Conservation (phyloP, 306 rosid genomes). For the Corylus heterophylla region DNA sequence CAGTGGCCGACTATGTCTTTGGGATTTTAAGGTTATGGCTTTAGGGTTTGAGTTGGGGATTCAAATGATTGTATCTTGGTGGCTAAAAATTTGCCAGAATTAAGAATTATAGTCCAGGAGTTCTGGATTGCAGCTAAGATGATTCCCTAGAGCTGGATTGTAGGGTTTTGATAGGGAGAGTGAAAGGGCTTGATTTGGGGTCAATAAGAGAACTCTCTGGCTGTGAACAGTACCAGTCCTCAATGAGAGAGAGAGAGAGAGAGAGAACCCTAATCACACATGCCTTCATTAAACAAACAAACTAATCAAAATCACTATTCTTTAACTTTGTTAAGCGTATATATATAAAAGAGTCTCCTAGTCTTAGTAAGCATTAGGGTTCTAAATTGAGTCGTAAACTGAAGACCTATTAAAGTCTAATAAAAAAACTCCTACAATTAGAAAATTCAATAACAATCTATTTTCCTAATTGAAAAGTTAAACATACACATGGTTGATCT, state of each 20-base stretch:
- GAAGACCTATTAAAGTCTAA: background rate
- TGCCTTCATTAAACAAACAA: background rate
- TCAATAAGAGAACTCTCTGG: too few relatives aligned
- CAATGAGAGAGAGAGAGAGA: background rate
- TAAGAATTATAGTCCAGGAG: background rate
- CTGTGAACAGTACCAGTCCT: background rate
- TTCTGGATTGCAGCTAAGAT: background rate
- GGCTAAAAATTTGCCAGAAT: background rate
- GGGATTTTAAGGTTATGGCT: background rate
- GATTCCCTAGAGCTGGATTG: background rate
- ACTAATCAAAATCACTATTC: too few relatives aligned
- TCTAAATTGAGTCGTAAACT: background rate
- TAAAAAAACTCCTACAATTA: too few relatives aligned
- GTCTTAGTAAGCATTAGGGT: background rate
- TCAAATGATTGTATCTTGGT: background rate
- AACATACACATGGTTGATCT: background rate
- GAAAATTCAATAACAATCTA: background rate
- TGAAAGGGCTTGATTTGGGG: too few relatives aligned
- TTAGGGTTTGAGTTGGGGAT: background rate
- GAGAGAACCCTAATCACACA: background rate
- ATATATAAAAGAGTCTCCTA: too few relatives aligned
- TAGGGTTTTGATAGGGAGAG: background rate
- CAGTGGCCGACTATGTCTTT: background rate
- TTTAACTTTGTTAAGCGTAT: too few relatives aligned
- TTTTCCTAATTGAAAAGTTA: too few relatives aligned